Conservation (phyloP, 2,329 filamentous ascomycete genomes). For the Colletotrichum lupini region DNA sequence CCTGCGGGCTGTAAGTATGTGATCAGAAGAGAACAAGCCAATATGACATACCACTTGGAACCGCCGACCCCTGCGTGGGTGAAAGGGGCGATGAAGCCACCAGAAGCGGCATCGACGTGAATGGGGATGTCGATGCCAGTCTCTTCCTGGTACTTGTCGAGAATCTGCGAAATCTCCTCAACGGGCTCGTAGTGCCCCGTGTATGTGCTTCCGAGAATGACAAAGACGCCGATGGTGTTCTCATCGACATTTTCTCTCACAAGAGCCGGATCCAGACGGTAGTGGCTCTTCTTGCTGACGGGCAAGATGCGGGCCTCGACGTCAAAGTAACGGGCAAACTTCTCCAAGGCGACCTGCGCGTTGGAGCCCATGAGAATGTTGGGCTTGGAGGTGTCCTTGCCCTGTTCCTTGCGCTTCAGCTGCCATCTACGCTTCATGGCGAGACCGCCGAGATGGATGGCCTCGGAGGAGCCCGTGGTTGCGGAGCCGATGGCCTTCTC, state of each 20-base stretch:
- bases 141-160: constrained; percentile 71
- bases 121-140: constrained; percentile 76
- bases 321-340: constrained; percentile 80
- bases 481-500: constrained; percentile 76
- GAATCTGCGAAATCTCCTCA: constrained; percentile 72
- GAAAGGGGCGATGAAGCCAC: constrained; percentile 72
- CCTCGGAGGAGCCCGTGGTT: constrained; percentile 78
- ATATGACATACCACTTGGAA: constrained; percentile 62
- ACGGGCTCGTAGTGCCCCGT: constrained; percentile 81
- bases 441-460: constrained; percentile 75
- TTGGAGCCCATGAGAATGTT: constrained; percentile 83
- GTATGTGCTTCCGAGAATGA: constrained; percentile 78
- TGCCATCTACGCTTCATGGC: constrained; percentile 84
- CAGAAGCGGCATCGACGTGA: constrained; percentile 71
- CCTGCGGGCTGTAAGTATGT: constrained; percentile 43
- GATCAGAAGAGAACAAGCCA: neutral
- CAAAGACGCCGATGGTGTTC: constrained; percentile 81
- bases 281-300: constrained; percentile 70
- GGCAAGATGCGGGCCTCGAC: constrained; percentile 75
- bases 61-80: constrained; percentile 65
- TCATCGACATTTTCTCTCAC: constrained; percentile 77
- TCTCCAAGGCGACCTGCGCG: constrained; percentile 78
- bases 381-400: constrained; percentile 72
- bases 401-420: constrained; percentile 66
- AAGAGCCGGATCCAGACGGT: constrained; percentile 70